Base-by-base conservation (phyloP, 176 grass and related monocot species). In the Themeda triandra region DNA sequence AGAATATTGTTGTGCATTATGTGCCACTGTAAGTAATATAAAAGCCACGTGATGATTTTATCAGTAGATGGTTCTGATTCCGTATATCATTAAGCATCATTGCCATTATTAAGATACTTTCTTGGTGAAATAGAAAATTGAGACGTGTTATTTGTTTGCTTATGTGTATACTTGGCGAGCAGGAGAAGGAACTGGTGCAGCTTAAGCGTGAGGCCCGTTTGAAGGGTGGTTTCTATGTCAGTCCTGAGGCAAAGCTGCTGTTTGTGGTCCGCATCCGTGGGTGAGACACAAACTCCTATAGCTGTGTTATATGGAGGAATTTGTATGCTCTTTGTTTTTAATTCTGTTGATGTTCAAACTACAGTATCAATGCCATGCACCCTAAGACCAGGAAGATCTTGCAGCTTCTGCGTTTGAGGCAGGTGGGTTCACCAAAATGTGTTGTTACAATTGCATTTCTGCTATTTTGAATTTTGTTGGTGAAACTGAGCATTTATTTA, bases 321-420 rank as follows among this genome's bases (percentile, higher is more conserved):
- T 58, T 41, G 7, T 42, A 4, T 71, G 9, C 23, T n/a, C 2
- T 1, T 56, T 69, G 15, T 37, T 77, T 8, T 15, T 67, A 87
- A 70, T 67, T 56, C 75, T 77, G 69, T 48, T 15, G 5, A 82
- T 80, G 63, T 58, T 9, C 6, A 82, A 39, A 58, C 32, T 78
- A 18, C 82, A 98, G 96, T 93, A 98, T 98, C 77, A 98, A 98
- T 67, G 93, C 96, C 9, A 98, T 98, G 93, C 91, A 98, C 89
- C 96, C 93, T 0, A 98, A 98, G 72, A 95, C 96, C 68, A 87
- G 86, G 76, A 95, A 92, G 91, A 98, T 98, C 42, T 92, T 95
- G 72, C 93, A 98, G 85, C 93, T 97, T 46, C 76, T 98, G 63
- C 87, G 95, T 73, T 78, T 98, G 23, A 93, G 95, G 90, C 95